Evolutionary conservation across 306 rosid species (phyloP).

Genomic region (Fagus sylvatica): DNA sequence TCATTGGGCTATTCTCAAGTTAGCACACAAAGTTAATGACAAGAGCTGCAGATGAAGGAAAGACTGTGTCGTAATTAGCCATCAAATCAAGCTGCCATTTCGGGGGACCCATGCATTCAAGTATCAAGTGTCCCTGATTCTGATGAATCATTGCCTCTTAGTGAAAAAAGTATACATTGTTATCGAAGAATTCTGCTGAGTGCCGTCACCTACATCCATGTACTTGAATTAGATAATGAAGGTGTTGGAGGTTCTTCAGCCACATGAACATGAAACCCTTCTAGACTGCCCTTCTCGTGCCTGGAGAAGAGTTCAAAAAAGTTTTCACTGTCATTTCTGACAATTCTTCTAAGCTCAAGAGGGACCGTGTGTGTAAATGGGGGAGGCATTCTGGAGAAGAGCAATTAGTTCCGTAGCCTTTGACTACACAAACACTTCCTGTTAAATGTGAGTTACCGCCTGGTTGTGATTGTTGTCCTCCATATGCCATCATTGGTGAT

Average conservation of each 20-base stretch:
- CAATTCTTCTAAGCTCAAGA: conserved; percentile 50
- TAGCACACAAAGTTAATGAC: conserved; percentile 71
- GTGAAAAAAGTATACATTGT: conserved; percentile 56
- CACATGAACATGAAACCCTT: conserved; percentile 49
- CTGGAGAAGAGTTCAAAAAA: conserved; percentile 91
- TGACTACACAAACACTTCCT: conserved; percentile 64
- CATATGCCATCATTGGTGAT: conserved; percentile 76
- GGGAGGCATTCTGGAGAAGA: conserved; percentile 65
- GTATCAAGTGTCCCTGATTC: conserved; percentile 57
- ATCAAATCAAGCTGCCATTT: conserved; percentile 71
- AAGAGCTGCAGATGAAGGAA: conserved; percentile 92
- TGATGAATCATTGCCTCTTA: conserved; percentile 62
- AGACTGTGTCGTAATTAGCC: conserved; percentile 60
- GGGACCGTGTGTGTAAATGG: conserved; percentile 84
- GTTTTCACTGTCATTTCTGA: conserved; percentile 62
- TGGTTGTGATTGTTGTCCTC: conserved; percentile 86
- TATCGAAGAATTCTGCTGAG: conserved; percentile 69
- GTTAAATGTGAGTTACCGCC: conserved; percentile 67
- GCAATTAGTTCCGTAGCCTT: no score
- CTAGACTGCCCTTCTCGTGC: conserved; percentile 52
- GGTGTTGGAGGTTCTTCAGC: conserved; percentile 45
- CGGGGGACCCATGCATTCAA: conserved; percentile 73
- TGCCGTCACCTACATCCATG: conserved; percentile 62
- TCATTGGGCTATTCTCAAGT: conserved; percentile 80
- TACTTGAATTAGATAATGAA: conserved; percentile 57